These are phyloP conservation scores for Periconia macrospinosa DNA, from an alignment of 2,329 filamentous ascomycete species.

Conservation along the genomic window DNA sequence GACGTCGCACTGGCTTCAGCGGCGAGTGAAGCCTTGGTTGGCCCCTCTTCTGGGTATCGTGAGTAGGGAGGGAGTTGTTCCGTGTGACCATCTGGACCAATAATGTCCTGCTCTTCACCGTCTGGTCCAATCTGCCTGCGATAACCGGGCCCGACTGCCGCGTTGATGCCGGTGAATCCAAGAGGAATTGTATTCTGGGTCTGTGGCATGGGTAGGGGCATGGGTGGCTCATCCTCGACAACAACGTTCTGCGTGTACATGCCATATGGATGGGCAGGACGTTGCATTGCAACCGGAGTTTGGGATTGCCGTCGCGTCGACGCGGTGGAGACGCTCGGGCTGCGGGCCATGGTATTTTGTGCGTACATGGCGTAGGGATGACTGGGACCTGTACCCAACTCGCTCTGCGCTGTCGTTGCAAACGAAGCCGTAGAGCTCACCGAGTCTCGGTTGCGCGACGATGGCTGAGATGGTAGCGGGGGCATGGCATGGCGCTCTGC, in stretches of 20 bases:
- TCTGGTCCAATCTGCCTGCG: slow-evolving; percentile 74
- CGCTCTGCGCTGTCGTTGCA: slow-evolving; percentile 56
- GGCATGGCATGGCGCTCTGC: slow-evolving; percentile 4
- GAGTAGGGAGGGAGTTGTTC: slow-evolving; percentile 93
- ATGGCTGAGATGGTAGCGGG: slow-evolving; percentile 27
- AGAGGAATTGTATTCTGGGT: slow-evolving; percentile 59
- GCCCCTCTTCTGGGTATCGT: slow-evolving; percentile 78
- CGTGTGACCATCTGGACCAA: slow-evolving; percentile 84
- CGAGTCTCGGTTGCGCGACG: slow-evolving; percentile 37
- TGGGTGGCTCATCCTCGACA: slow-evolving; percentile 49
- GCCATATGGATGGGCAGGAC: slow-evolving; percentile 81
- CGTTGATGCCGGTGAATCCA: slow-evolving; percentile 71
- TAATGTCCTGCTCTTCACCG: slow-evolving; percentile 84
- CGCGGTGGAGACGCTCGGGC: slow-evolving; percentile 70
- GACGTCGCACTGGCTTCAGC: slow-evolving; percentile 37
- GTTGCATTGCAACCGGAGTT: slow-evolving; percentile 61
- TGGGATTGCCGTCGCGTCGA: slow-evolving; percentile 65
- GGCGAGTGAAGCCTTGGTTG: slow-evolving; percentile 57
- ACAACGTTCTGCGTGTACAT: slow-evolving; percentile 84
- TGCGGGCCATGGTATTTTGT: slow-evolving; percentile 61
- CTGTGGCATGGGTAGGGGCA: slow-evolving; percentile 44
- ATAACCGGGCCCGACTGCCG: slow-evolving; percentile 54
- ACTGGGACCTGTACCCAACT: slow-evolving; percentile 74
- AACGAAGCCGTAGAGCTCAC: slow-evolving; percentile 47
- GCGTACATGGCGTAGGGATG: slow-evolving; percentile 86